Conservation (phyloP, 352 stramenopile genomes). For the Discostella stelligera region DNA sequence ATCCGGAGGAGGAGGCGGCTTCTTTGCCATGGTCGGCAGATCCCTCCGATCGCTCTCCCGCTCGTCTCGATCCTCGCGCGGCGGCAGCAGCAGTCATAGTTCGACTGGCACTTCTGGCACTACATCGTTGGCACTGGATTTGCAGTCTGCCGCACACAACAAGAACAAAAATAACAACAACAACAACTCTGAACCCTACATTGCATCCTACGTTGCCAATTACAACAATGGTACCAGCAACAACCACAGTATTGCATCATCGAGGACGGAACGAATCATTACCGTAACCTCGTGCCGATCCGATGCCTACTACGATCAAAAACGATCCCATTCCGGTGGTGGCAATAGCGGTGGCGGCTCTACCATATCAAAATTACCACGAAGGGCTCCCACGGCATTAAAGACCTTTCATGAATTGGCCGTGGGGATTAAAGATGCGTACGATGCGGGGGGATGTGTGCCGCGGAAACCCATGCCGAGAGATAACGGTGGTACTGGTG, state of each 20-base stretch:
- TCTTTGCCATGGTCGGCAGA: conserved; percentile 3
- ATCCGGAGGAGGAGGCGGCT: neutral
- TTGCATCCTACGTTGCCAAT: neutral
- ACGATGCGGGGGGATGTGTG: conserved; percentile 63
- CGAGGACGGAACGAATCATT: conserved; percentile 30
- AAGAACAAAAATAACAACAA: neutral
- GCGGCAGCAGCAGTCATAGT: neutral
- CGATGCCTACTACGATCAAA: conserved; percentile 79
- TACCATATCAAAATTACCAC: conserved; percentile 66
- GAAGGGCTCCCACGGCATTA: conserved; percentile 71
- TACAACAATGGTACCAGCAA: neutral
- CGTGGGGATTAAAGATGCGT: conserved; percentile 80
- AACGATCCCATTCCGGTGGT: conserved; percentile 46
- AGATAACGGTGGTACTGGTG: neutral
- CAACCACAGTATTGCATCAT: neutral
- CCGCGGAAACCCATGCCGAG: conserved; percentile 35
- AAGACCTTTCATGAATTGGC: conserved; percentile 82
- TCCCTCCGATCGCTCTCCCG: conserved; percentile 28
- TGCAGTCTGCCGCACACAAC: neutral
- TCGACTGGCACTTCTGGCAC: neutral
- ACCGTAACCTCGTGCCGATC: conserved; percentile 73
- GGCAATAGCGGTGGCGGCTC: conserved; percentile 24
- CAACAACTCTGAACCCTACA: too few relatives aligned
- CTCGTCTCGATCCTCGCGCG: conserved; percentile 1
- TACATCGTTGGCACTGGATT: neutral